phyloP scores from a whole-genome alignment of 148 eudicot species.

The Rhododendron ovatum region DNA sequence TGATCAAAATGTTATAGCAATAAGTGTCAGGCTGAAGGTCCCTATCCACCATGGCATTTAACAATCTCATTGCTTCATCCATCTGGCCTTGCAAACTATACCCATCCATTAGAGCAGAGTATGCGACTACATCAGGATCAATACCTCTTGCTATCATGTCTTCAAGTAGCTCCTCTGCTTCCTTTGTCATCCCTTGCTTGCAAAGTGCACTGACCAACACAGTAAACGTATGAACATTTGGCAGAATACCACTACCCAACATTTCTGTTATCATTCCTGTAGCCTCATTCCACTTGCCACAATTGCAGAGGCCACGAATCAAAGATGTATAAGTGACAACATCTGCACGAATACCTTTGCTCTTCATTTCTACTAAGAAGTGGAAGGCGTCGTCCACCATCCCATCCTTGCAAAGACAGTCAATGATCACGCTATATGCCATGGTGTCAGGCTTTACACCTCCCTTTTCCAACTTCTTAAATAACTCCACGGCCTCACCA shows the following conservation, averaged over 20 bases:
- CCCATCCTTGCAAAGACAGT: constrained; percentile 8
- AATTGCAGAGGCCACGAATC: constrained; percentile 1
- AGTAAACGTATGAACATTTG: not conserved
- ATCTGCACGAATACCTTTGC: not conserved
- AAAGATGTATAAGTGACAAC: constrained; percentile 11
- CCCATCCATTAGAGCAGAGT: constrained; percentile 4
- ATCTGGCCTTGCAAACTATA: constrained; percentile 8
- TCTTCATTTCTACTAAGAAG: not conserved
- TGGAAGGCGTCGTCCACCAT: not conserved
- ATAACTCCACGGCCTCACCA: not conserved
- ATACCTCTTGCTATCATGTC: not conserved
- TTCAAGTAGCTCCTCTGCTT: constrained; percentile 1
- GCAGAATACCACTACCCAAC: not conserved
- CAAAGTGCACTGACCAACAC: not conserved
- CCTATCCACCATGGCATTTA: not conserved
- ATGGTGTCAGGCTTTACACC: not conserved
- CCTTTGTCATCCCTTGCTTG: constrained; percentile 9
- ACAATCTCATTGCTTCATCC: constrained; percentile 6
- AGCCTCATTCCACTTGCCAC: not conserved
- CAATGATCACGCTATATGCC: not conserved
- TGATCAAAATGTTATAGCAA: constrained; percentile 4
- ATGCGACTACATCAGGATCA: constrained; percentile 1
- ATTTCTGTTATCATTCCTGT: not conserved
- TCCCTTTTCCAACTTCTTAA: not conserved
- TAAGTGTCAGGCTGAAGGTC: not conserved